A percentile compares a stretch with the other conserved stretches of the same genome.
phyloP scores from a whole-genome alignment of 305 asterid genomes.

The Solanum hybrid region DNA sequence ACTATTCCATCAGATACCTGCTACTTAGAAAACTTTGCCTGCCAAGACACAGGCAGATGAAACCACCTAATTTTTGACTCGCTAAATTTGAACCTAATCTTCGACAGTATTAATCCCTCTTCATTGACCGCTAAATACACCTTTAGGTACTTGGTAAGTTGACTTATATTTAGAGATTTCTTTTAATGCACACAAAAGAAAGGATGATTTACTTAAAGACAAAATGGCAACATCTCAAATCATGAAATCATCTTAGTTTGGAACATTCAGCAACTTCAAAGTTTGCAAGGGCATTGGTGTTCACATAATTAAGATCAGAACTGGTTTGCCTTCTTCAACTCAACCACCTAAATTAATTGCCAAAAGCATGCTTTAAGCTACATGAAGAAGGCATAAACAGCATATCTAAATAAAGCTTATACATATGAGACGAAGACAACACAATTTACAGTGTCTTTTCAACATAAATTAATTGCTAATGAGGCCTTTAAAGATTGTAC shows the following conservation, averaged over 20 bases:
- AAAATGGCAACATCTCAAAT: background rate
- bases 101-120: background rate
- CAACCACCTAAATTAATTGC: background rate
- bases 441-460: background rate
- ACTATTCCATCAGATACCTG: background rate
- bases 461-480: background rate
- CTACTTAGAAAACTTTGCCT: background rate
- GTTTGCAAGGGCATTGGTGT: background rate
- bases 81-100: background rate
- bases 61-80: background rate
- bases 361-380: background rate
- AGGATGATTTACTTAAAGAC: background rate
- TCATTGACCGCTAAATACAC: background rate
- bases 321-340: background rate
- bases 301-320: background rate
- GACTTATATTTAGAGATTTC: background rate
- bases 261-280: background rate
- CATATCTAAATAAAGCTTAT: background rate
- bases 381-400: background rate
- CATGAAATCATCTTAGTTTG: background rate
- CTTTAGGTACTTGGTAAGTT: background rate
- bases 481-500: background rate
- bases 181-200: background rate
- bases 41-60: background rate
- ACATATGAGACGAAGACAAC: background rate